Conservation (phyloP, 2,329 filamentous ascomycete genomes). For the Bretziella fagacearum region DNA sequence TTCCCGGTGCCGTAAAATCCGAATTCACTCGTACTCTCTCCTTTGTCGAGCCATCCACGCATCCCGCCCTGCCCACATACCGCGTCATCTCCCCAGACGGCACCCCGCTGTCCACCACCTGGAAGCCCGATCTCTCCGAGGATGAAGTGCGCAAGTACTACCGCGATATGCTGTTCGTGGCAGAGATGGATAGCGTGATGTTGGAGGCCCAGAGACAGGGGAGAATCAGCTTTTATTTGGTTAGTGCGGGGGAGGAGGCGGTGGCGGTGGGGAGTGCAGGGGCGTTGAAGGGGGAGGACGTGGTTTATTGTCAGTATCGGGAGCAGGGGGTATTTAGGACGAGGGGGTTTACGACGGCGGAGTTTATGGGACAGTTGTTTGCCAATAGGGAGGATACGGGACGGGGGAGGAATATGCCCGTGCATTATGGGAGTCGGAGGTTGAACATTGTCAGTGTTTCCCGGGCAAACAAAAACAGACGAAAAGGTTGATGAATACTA, state of each 20-base stretch:
- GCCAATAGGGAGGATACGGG: slow-evolving; percentile 68
- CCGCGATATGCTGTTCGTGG: slow-evolving; percentile 47
- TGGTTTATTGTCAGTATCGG: slow-evolving; percentile 86
- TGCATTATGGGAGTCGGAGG: slow-evolving; percentile 78
- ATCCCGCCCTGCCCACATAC: slow-evolving; percentile 73
- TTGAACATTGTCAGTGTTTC: slow-evolving; percentile 57
- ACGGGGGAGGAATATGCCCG: slow-evolving; percentile 84
- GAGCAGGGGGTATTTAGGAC: slow-evolving; percentile 85
- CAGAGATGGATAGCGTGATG: slow-evolving; percentile 94
- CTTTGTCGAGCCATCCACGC: slow-evolving; percentile 58
- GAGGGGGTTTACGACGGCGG: slow-evolving; percentile 66
- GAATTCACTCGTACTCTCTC: slow-evolving; percentile 68
- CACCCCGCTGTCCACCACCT: slow-evolving; percentile 56
- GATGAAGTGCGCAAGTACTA: slow-evolving; percentile 42
- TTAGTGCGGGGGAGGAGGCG: slow-evolving; percentile 84
- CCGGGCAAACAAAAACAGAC: background rate
- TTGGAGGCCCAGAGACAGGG: slow-evolving; percentile 94
- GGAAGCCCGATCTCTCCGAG: slow-evolving; percentile 52
- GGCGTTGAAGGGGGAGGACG: slow-evolving; percentile 66
- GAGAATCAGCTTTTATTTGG: slow-evolving; percentile 94
- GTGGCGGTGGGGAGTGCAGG: slow-evolving; percentile 80
- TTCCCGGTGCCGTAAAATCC: slow-evolving; percentile 89
- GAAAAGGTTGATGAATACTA: background rate
- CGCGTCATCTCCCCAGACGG: slow-evolving; percentile 84
- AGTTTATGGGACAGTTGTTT: slow-evolving; percentile 95